Conservation (phyloP, 139 green algal species). For the Raphidocelis subcapitata region DNA sequence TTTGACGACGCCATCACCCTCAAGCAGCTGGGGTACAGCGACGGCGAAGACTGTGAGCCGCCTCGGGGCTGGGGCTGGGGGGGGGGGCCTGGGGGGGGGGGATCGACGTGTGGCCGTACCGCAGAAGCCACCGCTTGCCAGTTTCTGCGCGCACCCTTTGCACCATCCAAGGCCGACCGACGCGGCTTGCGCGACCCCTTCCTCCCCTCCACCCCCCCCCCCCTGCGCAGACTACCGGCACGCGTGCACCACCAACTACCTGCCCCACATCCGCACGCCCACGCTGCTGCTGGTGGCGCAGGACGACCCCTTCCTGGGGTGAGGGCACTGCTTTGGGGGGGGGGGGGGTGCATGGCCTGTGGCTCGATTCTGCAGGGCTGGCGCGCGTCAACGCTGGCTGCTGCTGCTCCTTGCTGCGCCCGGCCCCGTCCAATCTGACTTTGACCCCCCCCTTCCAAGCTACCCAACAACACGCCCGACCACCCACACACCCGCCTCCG, state of each 20-base stretch:
- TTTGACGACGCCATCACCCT: slow-evolving; percentile 27
- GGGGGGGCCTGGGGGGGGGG: too few species aligned
- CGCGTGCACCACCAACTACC: slow-evolving; percentile 39
- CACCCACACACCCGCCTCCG: background rate
- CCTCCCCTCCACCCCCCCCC: too few species aligned
- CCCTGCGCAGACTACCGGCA: slow-evolving; percentile 2
- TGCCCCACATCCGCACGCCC: slow-evolving; percentile 52
- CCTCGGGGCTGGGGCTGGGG: too few species aligned
- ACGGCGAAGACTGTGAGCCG: background rate
- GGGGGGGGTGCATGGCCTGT: background rate
- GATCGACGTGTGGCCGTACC: too few species aligned
- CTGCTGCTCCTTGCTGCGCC: too few species aligned
- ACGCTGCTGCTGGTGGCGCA: slow-evolving; percentile 52
- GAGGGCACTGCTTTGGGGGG: background rate
- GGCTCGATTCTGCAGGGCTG: background rate
- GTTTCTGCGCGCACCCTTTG: too few species aligned
- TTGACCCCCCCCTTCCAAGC: too few species aligned
- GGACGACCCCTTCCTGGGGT: slow-evolving; percentile 70
- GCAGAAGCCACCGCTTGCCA: too few species aligned
- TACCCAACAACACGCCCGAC: background rate
- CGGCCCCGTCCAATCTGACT: too few species aligned
- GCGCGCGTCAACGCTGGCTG: background rate
- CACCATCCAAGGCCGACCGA: too few species aligned
- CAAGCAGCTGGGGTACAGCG: slow-evolving; percentile 2
- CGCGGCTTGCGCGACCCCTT: background rate